A percentile compares a stretch with the other conserved stretches of the same genome.
phyloP scores from a whole-genome alignment of 306 rosid genomes.

The Rosa multiflora region DNA sequence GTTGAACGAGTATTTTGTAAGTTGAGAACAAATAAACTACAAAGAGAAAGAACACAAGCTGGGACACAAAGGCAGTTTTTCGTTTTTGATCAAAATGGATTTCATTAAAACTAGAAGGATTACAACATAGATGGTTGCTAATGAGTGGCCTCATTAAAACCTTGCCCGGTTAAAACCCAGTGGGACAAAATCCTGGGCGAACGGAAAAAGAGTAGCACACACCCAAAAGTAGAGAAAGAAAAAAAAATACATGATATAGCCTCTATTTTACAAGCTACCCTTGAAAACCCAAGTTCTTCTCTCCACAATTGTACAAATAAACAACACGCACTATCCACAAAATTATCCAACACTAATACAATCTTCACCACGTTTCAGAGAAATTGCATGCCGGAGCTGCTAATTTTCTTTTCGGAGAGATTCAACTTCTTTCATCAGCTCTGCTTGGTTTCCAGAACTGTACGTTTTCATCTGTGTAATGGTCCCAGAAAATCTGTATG shows the following conservation, averaged over 20 bases:
- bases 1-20: too few relatives aligned
- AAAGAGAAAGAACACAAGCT: background rate
- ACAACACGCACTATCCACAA: conserved; percentile 24
- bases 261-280: background rate
- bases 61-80: too few relatives aligned
- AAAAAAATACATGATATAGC: background rate
- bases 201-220: too few relatives aligned
- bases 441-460: conserved; percentile 84
- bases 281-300: too few relatives aligned
- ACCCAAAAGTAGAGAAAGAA: too few relatives aligned
- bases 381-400: conserved; percentile 68
- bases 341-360: conserved; percentile 9
- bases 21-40: background rate
- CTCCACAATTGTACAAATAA: conserved; percentile 12
- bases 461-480: conserved; percentile 61
- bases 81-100: too few relatives aligned
- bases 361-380: conserved; percentile 46
- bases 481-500: conserved; percentile 20
- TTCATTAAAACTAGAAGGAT: background rate
- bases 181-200: background rate
- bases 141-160: background rate
- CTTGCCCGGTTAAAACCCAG: background rate
- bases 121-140: background rate
- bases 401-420: conserved; percentile 79
- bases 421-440: conserved; percentile 31